Percentiles rank a stretch among this genome's conserved stretches.
Evolutionary conservation across 1,139 yeast species (phyloP).

Genomic region (Hyphopichia buzzinii): DNA sequence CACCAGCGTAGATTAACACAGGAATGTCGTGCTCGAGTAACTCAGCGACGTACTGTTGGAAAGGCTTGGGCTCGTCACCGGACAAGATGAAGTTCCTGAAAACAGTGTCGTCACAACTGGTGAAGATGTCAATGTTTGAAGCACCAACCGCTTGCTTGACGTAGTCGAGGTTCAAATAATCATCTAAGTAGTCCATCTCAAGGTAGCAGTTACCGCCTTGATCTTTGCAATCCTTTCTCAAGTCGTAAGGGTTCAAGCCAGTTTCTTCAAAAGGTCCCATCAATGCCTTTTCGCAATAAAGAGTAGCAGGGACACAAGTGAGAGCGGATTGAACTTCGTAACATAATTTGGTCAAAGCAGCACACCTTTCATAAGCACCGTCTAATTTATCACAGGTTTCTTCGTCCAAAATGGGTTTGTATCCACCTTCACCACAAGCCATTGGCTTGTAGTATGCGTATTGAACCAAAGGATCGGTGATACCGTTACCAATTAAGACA

Average conservation of each 20-base stretch:
- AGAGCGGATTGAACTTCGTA: constrained; percentile 43
- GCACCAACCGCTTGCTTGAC: constrained; percentile 66
- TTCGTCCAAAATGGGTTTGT: constrained; percentile 60
- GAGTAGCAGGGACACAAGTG: constrained; percentile 54
- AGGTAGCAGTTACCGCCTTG: constrained; percentile 56
- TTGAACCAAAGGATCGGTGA: constrained; percentile 74
- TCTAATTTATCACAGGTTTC: constrained; percentile 60
- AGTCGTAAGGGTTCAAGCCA: constrained; percentile 69
- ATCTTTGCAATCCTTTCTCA: constrained; percentile 57
- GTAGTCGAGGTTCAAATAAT: constrained; percentile 56
- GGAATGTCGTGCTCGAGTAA: constrained; percentile 50
- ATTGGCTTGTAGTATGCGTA: constrained; percentile 70
- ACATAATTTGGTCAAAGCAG: constrained; percentile 50
- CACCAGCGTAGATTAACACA: constrained; percentile 40
- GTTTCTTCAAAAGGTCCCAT: constrained; percentile 54
- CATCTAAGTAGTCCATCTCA: constrained; percentile 52
- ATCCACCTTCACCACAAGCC: constrained; percentile 85
- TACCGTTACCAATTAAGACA: constrained; percentile 79
- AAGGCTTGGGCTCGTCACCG: constrained; percentile 67
- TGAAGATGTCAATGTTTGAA: constrained; percentile 50
- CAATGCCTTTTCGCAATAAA: constrained; percentile 39
- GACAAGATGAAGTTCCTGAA: constrained; percentile 51
- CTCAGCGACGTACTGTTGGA: constrained; percentile 58
- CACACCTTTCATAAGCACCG: constrained; percentile 54
- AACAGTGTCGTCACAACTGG: constrained; percentile 58